phyloP scores from a whole-genome alignment of 2,329 filamentous ascomycete species.

The Penicillium sp. region DNA sequence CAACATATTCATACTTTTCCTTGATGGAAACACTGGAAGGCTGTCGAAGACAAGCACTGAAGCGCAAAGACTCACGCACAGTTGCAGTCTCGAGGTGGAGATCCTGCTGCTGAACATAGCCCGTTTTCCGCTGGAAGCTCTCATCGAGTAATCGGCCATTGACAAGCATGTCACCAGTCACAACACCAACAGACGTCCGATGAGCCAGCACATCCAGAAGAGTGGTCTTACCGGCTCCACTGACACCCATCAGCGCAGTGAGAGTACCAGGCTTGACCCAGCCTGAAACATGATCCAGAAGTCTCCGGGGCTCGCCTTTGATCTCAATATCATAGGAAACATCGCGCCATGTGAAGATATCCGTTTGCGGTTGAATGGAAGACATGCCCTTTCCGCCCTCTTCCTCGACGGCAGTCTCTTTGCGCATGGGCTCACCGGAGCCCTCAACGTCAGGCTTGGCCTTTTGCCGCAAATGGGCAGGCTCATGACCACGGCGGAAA shows the following conservation, averaged over 20 bases:
- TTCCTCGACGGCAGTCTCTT: neutral
- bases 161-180: slow-evolving; percentile 60
- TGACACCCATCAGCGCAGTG: slow-evolving; percentile 56
- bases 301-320: slow-evolving; percentile 18
- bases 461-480: slow-evolving; percentile 14
- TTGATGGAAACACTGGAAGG: slow-evolving; percentile 59
- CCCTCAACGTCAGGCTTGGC: slow-evolving; percentile 5
- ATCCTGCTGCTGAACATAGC: slow-evolving; percentile 64
- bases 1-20: slow-evolving; percentile 77
- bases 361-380: slow-evolving; percentile 10
- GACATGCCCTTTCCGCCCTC: slow-evolving; percentile 5
- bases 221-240: slow-evolving; percentile 56
- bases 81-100: slow-evolving; percentile 75
- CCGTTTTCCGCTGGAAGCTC: slow-evolving; percentile 58
- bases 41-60: slow-evolving; percentile 79
- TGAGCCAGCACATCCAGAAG: slow-evolving; percentile 53
- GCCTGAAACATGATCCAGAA: slow-evolving; percentile 45
- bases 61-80: slow-evolving; percentile 76
- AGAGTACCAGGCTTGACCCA: slow-evolving; percentile 51
- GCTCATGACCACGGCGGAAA: slow-evolving; percentile 55
- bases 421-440: neutral
- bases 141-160: slow-evolving; percentile 52
- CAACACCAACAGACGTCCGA: slow-evolving; percentile 54
- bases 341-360: slow-evolving; percentile 45
- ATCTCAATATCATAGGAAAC: slow-evolving; percentile 64